phyloP scores from a whole-genome alignment of 352 stramenopile species.

The Elongisporangium senticosum region DNA sequence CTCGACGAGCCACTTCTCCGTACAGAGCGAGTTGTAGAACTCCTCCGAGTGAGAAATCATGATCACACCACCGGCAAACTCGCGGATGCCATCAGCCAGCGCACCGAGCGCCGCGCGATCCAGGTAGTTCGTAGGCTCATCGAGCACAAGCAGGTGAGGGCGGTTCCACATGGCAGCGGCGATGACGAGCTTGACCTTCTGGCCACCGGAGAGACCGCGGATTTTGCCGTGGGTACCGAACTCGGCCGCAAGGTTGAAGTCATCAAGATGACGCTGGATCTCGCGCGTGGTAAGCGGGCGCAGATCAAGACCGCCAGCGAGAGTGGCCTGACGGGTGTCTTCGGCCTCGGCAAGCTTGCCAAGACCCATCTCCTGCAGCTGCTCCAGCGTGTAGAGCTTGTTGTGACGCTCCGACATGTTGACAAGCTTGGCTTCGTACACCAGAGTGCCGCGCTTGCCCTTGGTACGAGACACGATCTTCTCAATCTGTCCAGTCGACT shows the following conservation, averaged over 20 bases:
- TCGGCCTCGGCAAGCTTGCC: conserved; percentile 58
- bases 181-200: conserved; percentile 82
- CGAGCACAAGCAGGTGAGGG: conserved; percentile 84
- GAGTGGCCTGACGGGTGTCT: conserved; percentile 58
- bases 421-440: conserved; percentile 90
- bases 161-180: conserved; percentile 76
- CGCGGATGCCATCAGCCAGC: conserved; percentile 59
- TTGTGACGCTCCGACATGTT: conserved; percentile 61
- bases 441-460: conserved; percentile 58
- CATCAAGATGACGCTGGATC: conserved; percentile 70
- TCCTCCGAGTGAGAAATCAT: conserved; percentile 83
- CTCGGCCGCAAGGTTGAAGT: conserved; percentile 64
- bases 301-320: conserved; percentile 47
- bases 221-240: conserved; percentile 82
- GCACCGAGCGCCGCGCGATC: conserved; percentile 62
- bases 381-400: conserved; percentile 61
- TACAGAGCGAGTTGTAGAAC: conserved; percentile 80
- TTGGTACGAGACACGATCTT: conserved; percentile 91
- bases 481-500: conserved; percentile 88
- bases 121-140: conserved; percentile 88
- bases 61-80: conserved; percentile 64
- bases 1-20: conserved; percentile 72
- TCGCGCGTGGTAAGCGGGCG: conserved; percentile 62
- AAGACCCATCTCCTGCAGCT: conserved; percentile 63
- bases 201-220: conserved; percentile 63